Evolutionary conservation across 768 basidiomycete genomes (phyloP), one percentile per base, ranked within the genome.

Genomic region (Hebeloma cylindrosporum): DNA sequence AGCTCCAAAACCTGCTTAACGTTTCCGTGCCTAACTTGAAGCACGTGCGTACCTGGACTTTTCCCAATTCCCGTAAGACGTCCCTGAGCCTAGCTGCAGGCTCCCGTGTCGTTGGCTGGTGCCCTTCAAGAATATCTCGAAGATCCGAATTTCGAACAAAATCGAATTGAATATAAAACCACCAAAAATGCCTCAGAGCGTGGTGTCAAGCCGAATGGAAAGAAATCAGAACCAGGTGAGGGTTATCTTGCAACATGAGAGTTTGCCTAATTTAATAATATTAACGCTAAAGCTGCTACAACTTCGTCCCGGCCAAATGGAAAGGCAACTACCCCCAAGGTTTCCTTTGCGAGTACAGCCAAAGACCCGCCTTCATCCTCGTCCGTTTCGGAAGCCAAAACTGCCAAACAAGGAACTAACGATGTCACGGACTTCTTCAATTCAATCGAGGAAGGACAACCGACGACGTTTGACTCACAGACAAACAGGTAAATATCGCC

Each of bases 61-160:
- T 33, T 13, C 33, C 2, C 22, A 33, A 9, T 28, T 13, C n/a
- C n/a, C n/a, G 7, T n/a, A 9, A 23, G 26, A 5, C 28, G 16
- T 7, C 29, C 18, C 38, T 44, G 29, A 36, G 27, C 37, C n/a
- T 27, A 40, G 27, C 42, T 45, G n/a, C 53, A 94, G 93, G 93
- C 96, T 0, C 96, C 96, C 4, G 87, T 96, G 8, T 93, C 91
- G 0, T 74, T 99, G n/a, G 95, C 89, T 5, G 84, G 85, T 26
- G 83, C 96, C 14, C 75, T 99, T 22, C 88, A 98, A 61, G 95
- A 98, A 59, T 99, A 98, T 61, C 75, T 99, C 39, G 84, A 91
- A 45, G 96, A 99, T 65, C 89, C 94, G 17, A 93, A 93, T 59
- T 99, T 99, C 55, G 96, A 98, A 64, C 84, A 90, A 65, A 98